Evolutionary conservation across 441 rosid genomes (phyloP).

Genomic region (Pelargonium myrrhifolium): DNA sequence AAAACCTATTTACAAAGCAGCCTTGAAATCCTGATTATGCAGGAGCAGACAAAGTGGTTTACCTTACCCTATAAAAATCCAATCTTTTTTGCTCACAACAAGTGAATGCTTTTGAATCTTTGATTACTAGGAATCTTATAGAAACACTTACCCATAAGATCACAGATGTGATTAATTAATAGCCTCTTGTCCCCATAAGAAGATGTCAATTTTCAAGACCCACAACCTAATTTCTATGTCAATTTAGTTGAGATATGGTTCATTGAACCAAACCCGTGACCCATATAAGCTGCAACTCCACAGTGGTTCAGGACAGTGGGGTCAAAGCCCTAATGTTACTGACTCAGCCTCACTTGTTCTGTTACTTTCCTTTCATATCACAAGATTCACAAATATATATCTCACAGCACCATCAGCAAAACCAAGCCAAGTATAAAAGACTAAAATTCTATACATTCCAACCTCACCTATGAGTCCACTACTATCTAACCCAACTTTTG

Average conservation of each 20-base stretch:
- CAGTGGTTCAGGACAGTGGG: conserved; percentile 14
- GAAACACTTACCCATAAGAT: too few relatives aligned
- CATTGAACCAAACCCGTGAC: conserved; percentile 1
- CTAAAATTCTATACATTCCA: background rate
- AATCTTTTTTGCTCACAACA: background rate
- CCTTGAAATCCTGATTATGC: conserved; percentile 4
- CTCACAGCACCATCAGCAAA: too few relatives aligned
- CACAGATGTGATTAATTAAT: too few relatives aligned
- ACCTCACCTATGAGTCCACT: background rate
- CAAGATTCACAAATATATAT: too few relatives aligned
- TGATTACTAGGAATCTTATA: background rate
- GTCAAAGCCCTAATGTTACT: conserved; percentile 18
- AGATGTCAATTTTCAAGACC: too few relatives aligned
- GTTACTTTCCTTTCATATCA: too few relatives aligned
- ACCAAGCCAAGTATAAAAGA: background rate
- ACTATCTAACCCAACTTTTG: background rate
- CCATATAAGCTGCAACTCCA: background rate
- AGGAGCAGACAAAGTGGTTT: background rate
- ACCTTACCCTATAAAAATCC: background rate
- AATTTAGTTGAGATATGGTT: too few relatives aligned
- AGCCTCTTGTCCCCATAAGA: too few relatives aligned
- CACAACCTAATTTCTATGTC: too few relatives aligned
- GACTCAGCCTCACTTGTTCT: too few relatives aligned
- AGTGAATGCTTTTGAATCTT: background rate
- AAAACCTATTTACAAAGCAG: background rate